Percentiles rank a stretch among this genome's conserved stretches.
phyloP scores from a whole-genome alignment of 148 eudicot genomes.

The Rhododendron ovatum region DNA sequence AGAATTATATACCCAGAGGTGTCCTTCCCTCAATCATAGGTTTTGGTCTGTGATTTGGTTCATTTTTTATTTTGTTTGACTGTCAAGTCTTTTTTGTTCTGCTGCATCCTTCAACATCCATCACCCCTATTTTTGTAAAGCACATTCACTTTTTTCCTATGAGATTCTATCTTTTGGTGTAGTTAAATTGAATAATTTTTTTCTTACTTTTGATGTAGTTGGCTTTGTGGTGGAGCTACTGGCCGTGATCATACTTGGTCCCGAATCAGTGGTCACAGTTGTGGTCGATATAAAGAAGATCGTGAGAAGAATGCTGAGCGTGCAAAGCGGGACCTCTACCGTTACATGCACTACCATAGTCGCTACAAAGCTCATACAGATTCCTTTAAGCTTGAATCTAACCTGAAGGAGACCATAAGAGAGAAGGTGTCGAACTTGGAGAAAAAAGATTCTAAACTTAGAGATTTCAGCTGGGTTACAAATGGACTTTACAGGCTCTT shows the following conservation, averaged over 20 bases:
- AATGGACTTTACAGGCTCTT: slow-evolving; percentile 63
- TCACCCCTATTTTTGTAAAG: background rate
- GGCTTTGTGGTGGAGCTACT: slow-evolving; percentile 63
- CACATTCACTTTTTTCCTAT: background rate
- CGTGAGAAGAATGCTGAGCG: slow-evolving; percentile 32
- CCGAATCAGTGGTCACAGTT: slow-evolving; percentile 37
- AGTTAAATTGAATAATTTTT: background rate
- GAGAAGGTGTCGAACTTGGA: slow-evolving; percentile 39
- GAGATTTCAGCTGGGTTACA: slow-evolving; percentile 63
- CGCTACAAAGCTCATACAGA: slow-evolving; percentile 75
- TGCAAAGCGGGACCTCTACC: slow-evolving; percentile 49
- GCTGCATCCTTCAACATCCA: slow-evolving; percentile 5
- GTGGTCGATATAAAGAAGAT: slow-evolving; percentile 70
- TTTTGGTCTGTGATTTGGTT: background rate
- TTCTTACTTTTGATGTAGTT: slow-evolving; percentile 30
- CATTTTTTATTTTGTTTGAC: background rate
- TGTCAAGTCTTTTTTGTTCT: background rate
- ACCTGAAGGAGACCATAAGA: slow-evolving; percentile 39
- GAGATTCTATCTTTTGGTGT: background rate
- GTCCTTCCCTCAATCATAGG: background rate
- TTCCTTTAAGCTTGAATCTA: slow-evolving; percentile 59
- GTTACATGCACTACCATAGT: slow-evolving; percentile 66
- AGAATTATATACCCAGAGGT: background rate
- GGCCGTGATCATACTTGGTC: slow-evolving; percentile 52
- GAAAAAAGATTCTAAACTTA: slow-evolving; percentile 29